Conservation (phyloP, 1,284 basidiomycete genomes). For the Naganishia albida region DNA sequence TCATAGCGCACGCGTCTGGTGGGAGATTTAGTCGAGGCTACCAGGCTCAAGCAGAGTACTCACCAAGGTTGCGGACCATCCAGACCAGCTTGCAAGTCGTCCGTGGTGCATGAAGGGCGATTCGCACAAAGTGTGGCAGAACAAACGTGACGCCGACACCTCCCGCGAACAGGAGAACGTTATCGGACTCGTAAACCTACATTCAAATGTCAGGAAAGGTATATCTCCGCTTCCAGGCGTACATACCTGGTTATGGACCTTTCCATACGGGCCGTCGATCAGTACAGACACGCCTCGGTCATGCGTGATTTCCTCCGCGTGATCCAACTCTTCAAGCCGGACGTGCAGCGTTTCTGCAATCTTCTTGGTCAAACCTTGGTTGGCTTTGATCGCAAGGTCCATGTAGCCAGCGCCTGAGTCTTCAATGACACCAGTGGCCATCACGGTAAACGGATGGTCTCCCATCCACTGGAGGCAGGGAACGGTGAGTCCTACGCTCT, state of each 20-base stretch:
- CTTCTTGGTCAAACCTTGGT: conserved; percentile 13
- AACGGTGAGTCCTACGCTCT: conserved; percentile 16
- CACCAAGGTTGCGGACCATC: conserved; percentile 21
- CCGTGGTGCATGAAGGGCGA: conserved; percentile 4
- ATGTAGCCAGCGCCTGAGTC: background rate
- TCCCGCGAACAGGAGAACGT: conserved; percentile 14
- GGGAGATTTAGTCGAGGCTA: too few species aligned
- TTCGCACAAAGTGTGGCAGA: conserved; percentile 18
- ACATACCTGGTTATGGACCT: conserved; percentile 5
- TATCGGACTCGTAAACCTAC: conserved; percentile 8
- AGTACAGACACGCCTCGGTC: background rate
- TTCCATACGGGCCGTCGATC: conserved; percentile 17
- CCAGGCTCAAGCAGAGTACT: too few species aligned
- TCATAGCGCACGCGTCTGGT: conserved; percentile 6
- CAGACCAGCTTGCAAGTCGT: conserved; percentile 20
- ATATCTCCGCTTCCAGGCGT: background rate
- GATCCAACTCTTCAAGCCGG: background rate
- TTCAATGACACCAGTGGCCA: conserved; percentile 5
- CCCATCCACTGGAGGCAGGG: conserved; percentile 9
- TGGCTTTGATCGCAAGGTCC: conserved; percentile 24
- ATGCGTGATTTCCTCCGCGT: too few species aligned
- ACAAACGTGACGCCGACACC: conserved; percentile 18
- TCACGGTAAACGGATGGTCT: conserved; percentile 21
- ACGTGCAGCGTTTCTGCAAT: background rate
- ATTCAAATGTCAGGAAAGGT: background rate